phyloP scores from a whole-genome alignment of 2,329 filamentous ascomycete species.

The Ciborinia camelliae region DNA sequence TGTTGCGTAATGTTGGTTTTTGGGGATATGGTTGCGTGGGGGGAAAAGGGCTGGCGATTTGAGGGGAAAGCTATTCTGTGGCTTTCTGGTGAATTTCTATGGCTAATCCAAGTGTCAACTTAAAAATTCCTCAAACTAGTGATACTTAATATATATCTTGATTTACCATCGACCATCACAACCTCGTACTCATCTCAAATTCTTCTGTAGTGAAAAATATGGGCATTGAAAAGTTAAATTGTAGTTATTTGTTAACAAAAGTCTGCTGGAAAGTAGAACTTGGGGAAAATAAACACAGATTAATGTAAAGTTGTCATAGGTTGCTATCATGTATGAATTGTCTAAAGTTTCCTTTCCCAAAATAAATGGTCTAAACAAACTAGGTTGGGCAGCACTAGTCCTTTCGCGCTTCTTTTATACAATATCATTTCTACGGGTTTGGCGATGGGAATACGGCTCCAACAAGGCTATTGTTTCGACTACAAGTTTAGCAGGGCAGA shows the following conservation, averaged over 20 bases:
- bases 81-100: neutral
- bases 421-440: too few relatives aligned
- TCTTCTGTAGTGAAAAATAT: too few relatives aligned
- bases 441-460: too few relatives aligned
- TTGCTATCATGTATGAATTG: neutral
- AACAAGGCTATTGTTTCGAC: neutral
- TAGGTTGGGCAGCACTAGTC: too few relatives aligned
- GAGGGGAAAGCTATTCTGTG: neutral
- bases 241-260: neutral
- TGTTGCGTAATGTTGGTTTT: neutral
- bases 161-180: too few relatives aligned
- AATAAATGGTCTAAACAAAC: neutral
- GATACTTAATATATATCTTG: too few relatives aligned
- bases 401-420: too few relatives aligned
- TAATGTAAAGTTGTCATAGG: neutral
- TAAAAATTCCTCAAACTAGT: neutral
- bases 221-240: neutral
- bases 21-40: neutral
- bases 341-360: neutral
- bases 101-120: neutral
- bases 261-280: neutral
- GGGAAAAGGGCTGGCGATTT: neutral
- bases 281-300: neutral
- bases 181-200: too few relatives aligned
- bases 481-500: too few relatives aligned